phyloP scores from a whole-genome alignment of 23 red algal genomes.

The Pyropia yezoensis region DNA sequence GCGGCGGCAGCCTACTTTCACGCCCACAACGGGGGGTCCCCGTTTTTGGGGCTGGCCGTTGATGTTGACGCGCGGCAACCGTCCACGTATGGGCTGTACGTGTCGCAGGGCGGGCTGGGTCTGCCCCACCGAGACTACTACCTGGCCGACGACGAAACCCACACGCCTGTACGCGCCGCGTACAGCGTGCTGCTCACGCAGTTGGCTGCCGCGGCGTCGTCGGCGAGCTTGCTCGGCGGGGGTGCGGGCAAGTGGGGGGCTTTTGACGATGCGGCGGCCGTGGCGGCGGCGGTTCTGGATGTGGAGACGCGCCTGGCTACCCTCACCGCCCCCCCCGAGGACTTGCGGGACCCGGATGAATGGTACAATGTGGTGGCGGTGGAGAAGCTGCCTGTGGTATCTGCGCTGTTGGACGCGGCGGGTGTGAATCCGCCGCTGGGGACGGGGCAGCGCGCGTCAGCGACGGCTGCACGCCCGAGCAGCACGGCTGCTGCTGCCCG shows the following conservation, averaged over 20 bases:
- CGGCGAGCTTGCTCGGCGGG: conserved; percentile 23
- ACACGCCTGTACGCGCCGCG: conserved; percentile 21
- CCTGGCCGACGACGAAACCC: conserved; percentile 19
- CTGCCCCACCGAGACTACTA: conserved; percentile 84
- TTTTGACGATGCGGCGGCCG: conserved; percentile 9
- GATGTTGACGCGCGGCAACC: conserved; percentile 53
- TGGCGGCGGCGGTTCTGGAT: conserved; percentile 22
- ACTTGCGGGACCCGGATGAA: conserved; percentile 48
- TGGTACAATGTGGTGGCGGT: conserved; percentile 54
- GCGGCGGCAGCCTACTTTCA: conserved; percentile 18
- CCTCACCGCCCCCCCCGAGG: conserved; percentile 40
- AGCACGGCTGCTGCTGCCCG: neutral
- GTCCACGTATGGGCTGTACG: conserved; percentile 37
- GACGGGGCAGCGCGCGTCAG: neutral
- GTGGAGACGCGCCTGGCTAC: conserved; percentile 59
- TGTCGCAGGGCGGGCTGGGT: conserved; percentile 72
- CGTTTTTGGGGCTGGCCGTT: conserved; percentile 38
- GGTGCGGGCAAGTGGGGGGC: neutral
- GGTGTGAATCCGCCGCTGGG: conserved; percentile 1
- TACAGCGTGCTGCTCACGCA: conserved; percentile 33
- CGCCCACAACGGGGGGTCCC: conserved; percentile 2
- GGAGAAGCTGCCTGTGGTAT: conserved; percentile 17
- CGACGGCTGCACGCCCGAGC: conserved; percentile 1
- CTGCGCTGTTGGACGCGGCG: conserved; percentile 12
- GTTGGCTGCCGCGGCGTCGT: conserved; percentile 23